A percentile compares a stretch with the other conserved stretches of the same genome.
Evolutionary conservation across 148 eudicot species (phyloP).

Genomic region (Dianthus caryophyllus): DNA sequence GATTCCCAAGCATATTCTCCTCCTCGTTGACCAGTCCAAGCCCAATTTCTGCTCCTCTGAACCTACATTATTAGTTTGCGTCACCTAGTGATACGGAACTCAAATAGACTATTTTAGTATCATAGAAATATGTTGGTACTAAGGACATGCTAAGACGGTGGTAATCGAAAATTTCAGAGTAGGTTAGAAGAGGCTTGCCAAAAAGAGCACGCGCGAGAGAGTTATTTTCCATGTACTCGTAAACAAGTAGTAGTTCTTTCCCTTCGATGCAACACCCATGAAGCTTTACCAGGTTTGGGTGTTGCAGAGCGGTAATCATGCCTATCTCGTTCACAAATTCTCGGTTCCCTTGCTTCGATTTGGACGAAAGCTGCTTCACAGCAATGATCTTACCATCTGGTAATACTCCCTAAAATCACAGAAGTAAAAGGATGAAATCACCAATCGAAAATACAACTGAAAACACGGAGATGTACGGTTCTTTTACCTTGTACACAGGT

Average conservation of each 20-base stretch:
- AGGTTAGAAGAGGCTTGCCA: conserved; percentile 32
- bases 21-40: conserved; percentile 50
- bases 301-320: conserved; percentile 86
- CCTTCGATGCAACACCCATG: conserved; percentile 83
- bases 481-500: conserved; percentile 82
- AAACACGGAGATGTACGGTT: too few species aligned
- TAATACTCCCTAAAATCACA: conserved; percentile 48
- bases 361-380: conserved; percentile 80
- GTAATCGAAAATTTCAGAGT: too few species aligned
- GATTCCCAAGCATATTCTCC: conserved; percentile 43
- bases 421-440: too few species aligned
- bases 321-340: conserved; percentile 80
- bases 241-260: conserved; percentile 60
- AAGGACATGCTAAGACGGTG: too few species aligned
- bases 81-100: too few species aligned
- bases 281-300: conserved; percentile 80
- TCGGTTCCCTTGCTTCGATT: conserved; percentile 77
- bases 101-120: background rate
- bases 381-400: conserved; percentile 74
- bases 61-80: too few species aligned
- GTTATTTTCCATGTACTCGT: conserved; percentile 84
- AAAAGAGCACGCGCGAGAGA: conserved; percentile 72
- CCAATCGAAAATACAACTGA: too few species aligned
- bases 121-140: too few species aligned
- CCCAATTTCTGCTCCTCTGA: conserved; percentile 26